A percentile compares a stretch with the other conserved stretches of the same genome.
phyloP scores from a whole-genome alignment of 2,329 filamentous ascomycete genomes.

The Alternaria hordeiaustralica region DNA sequence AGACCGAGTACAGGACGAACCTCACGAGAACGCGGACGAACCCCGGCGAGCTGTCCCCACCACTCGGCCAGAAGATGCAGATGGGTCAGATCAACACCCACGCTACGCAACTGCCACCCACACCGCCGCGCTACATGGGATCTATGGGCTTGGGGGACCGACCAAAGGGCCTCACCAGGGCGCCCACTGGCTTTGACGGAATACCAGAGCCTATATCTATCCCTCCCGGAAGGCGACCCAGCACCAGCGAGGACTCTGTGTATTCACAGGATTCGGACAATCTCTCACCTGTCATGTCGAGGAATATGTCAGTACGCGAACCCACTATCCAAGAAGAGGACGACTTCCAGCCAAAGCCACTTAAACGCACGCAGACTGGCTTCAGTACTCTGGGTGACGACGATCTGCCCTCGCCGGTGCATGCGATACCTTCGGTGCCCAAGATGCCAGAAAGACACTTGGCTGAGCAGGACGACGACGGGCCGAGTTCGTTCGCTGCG shows the following conservation, averaged over 20 bases:
- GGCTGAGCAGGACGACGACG: conserved; percentile 26
- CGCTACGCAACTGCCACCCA: conserved; percentile 31
- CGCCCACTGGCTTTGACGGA: conserved; percentile 44
- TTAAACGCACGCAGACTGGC: conserved; percentile 67
- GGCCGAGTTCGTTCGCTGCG: conserved; percentile 55
- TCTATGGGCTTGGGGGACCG: conserved; percentile 46
- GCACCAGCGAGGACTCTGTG: conserved; percentile 42
- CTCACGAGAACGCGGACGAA: conserved; percentile 44
- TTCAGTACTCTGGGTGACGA: conserved; percentile 34
- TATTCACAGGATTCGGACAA: conserved; percentile 42
- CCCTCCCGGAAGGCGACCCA: conserved; percentile 22
- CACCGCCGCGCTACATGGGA: conserved; percentile 37
- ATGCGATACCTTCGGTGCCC: conserved; percentile 45
- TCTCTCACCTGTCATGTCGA: conserved; percentile 29
- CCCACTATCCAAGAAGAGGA: conserved; percentile 49
- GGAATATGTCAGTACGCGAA: conserved; percentile 34
- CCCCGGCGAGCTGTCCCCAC: conserved; percentile 45
- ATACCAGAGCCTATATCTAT: conserved; percentile 16
- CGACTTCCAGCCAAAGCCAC: conserved; percentile 61
- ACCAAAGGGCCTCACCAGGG: conserved; percentile 37
- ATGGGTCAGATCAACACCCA: conserved; percentile 46
- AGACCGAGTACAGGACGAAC: conserved; percentile 36
- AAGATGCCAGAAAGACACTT: conserved; percentile 36
- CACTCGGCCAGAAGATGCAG: conserved; percentile 45
- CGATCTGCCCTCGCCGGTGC: conserved; percentile 52